Conservation (phyloP, 495 filamentous ascomycete genomes). For the Darksidea phi region DNA sequence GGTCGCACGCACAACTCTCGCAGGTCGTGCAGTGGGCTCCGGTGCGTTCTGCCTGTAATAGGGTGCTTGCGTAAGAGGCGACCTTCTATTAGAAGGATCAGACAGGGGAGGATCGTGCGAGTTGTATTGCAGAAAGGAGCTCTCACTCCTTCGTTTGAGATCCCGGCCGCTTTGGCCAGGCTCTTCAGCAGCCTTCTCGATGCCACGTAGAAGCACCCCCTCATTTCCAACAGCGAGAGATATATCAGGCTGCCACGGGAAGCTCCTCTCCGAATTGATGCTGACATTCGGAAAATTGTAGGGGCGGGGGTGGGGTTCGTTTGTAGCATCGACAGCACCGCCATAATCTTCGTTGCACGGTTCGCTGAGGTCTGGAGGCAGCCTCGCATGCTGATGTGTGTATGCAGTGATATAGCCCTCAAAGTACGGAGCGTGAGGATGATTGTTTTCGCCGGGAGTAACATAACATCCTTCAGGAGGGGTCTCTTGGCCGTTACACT, state of each 20-base stretch:
- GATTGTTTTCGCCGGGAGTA: neutral
- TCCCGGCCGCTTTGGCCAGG: neutral
- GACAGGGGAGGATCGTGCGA: neutral
- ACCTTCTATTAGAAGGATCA: neutral
- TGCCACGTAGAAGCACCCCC: neutral
- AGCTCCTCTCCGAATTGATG: neutral
- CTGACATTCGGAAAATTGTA: constrained; percentile 1
- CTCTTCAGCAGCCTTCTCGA: constrained; percentile 4
- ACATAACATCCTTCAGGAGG: neutral
- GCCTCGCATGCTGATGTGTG: neutral
- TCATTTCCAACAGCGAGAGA: neutral
- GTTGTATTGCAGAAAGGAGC: neutral
- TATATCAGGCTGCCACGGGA: neutral
- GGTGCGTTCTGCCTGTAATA: neutral
- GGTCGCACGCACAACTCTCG: neutral
- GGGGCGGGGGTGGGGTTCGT: neutral
- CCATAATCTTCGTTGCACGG: too few species aligned
- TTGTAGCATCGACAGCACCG: neutral
- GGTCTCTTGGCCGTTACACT: neutral
- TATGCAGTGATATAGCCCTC: neutral
- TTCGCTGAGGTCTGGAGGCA: too few species aligned
- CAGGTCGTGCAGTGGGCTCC: neutral
- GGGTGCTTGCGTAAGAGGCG: neutral
- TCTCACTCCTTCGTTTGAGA: neutral
- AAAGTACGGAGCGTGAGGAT: neutral